phyloP scores from a whole-genome alignment of 768 basidiomycete species.

The Suillus occidentalis region DNA sequence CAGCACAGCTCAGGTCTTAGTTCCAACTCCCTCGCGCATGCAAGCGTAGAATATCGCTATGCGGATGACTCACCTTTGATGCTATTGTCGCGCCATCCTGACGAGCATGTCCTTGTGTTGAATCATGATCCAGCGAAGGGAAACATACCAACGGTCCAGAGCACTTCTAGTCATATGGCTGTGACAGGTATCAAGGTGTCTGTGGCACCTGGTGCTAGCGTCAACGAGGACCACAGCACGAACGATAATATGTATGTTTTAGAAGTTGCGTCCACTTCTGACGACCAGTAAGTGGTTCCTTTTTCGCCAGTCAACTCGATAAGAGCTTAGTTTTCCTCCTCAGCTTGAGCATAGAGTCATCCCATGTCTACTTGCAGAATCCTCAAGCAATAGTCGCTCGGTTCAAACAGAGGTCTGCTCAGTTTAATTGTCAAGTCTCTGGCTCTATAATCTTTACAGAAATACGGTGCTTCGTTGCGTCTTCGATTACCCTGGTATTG shows the following conservation, averaged over 20 bases:
- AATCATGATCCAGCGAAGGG: constrained; percentile 55
- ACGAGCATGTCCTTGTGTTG: constrained; percentile 75
- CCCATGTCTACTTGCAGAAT: constrained; percentile 33
- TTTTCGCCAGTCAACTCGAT: background rate
- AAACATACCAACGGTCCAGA: constrained; percentile 48
- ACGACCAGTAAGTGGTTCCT: constrained; percentile 40
- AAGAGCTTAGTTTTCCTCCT: constrained; percentile 5
- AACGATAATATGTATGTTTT: constrained; percentile 77
- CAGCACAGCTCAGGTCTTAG: constrained; percentile 38
- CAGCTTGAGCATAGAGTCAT: constrained; percentile 25
- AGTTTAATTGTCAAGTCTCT: background rate
- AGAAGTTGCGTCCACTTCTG: constrained; percentile 53
- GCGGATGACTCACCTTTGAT: constrained; percentile 73
- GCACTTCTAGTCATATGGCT: constrained; percentile 46
- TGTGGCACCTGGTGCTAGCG: constrained; percentile 71
- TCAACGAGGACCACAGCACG: constrained; percentile 45
- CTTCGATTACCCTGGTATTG: constrained; percentile 48
- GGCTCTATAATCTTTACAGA: constrained; percentile 31
- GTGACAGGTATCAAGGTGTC: constrained; percentile 63
- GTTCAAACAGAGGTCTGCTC: constrained; percentile 65
- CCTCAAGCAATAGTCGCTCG: constrained; percentile 54
- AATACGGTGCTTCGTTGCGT: constrained; percentile 56
- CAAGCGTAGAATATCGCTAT: constrained; percentile 79
- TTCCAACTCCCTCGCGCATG: constrained; percentile 49
- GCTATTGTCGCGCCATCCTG: constrained; percentile 55